These are phyloP conservation scores for Durotheca rogersii DNA, from an alignment of 495 filamentous ascomycete species.

Conservation along the genomic window DNA sequence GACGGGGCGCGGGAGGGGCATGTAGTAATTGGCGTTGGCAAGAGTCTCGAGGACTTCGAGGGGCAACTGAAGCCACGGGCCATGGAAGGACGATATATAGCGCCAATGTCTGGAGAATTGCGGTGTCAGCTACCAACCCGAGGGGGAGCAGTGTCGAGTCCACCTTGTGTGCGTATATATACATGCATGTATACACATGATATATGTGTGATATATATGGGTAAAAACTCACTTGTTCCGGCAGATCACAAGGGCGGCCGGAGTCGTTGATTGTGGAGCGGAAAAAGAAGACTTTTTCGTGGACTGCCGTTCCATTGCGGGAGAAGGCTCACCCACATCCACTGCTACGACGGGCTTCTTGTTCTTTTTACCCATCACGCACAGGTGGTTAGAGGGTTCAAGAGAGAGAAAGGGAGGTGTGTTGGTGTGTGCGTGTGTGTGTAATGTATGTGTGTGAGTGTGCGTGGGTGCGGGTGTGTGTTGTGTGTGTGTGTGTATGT, in stretches of 20 bases:
- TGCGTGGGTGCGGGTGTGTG: too few relatives aligned
- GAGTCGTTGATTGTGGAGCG: constrained; percentile 45
- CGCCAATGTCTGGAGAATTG: constrained; percentile 65
- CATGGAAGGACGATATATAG: constrained; percentile 81
- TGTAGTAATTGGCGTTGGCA: constrained; percentile 74
- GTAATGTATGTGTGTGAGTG: too few relatives aligned
- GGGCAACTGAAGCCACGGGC: constrained; percentile 84
- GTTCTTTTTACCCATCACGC: constrained; percentile 49
- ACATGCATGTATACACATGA: constrained; percentile 4
- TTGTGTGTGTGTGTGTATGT: too few relatives aligned
- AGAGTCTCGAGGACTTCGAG: constrained; percentile 75
- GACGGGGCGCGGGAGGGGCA: constrained; percentile 70
- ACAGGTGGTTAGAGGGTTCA: constrained; percentile 12
- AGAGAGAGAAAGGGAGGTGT: too few relatives aligned
- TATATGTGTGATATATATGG: too few relatives aligned
- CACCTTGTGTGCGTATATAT: constrained; percentile 1
- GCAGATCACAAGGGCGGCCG: constrained; percentile 65
- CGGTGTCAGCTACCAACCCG: constrained; percentile 12
- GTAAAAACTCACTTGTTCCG: constrained; percentile 70
- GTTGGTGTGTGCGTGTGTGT: too few relatives aligned
- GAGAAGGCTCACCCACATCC: constrained; percentile 28
- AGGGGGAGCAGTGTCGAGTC: constrained; percentile 4
- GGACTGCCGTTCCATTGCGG: constrained; percentile 25
- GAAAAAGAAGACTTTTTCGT: constrained; percentile 37
- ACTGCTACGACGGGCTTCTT: constrained; percentile 38